Base-by-base conservation (phyloP, 306 rosid species). In the Lablab purpureus region DNA sequence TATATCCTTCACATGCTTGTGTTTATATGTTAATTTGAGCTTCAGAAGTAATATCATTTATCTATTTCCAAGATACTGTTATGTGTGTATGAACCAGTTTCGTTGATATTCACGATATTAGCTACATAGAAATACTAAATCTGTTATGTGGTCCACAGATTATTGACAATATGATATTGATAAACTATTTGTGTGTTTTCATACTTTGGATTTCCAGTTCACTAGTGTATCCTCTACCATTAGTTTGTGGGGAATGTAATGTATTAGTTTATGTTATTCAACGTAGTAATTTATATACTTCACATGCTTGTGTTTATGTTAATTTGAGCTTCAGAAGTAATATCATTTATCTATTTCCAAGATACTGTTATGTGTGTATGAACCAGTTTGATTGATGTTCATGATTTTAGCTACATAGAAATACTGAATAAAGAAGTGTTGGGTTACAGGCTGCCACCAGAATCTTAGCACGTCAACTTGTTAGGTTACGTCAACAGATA, bases 381-480 rank as follows among this genome's bases (percentile, higher is more conserved):
- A 75, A 32, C 52, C 23, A 15, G 41, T 50, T 62, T 70, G 14
- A 43, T 58, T 5, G n/a, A 59, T 41, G 36, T 62, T 71, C 73
- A 62, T 50, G 52, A 63, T 28, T 30, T 43, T 77, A 25, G n/a
- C 14, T 25, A 25, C 51, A 56, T 74, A 58, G 67, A 37, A 63
- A 56, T 81, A 10, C 76, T 80, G 67, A 76, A 27, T 52, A 43
- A 32, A n/a, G 4, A 50, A 62, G 74, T 86, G 43, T 76, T 15
- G 51, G 70, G 28, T 60, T 77, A 68, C 81, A 94, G 98, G 93
- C 93, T 80, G 94, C 98, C 25, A 94, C 98, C 30, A 92, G 79
- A 87, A 94, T 94, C 80, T 79, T 94, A 76, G 98, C 98, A 84
- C 97, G 97, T 43, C 98, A 94, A 67, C 98, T 94, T 41, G 97